Percentiles rank a stretch among this genome's conserved stretches.
Evolutionary conservation across 140 eudicot species (phyloP).

Genomic region (Stevia rebaudiana): DNA sequence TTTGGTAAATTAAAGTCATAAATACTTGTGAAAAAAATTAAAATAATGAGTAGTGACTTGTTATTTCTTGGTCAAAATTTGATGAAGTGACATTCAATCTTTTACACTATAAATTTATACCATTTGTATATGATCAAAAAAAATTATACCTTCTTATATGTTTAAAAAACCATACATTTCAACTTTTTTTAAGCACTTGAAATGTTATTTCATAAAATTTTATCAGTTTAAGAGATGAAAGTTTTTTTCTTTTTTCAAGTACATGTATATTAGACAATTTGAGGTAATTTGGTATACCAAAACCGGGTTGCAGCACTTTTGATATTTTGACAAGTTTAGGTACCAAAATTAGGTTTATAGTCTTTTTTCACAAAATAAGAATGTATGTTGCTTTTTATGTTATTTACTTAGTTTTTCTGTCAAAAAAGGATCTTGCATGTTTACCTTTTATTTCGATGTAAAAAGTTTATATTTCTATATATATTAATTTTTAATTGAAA

Average conservation of each 20-base stretch:
- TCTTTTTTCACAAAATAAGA: not conserved
- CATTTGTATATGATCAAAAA: too few species aligned
- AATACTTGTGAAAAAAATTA: not conserved
- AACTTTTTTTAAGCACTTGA: not conserved
- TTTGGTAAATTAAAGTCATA: too few species aligned
- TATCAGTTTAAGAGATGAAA: not conserved
- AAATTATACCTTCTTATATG: not conserved
- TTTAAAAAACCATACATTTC: too few species aligned
- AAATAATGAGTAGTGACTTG: not conserved
- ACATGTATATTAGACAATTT: not conserved
- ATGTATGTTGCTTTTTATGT: not conserved
- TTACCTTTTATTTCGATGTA: too few species aligned
- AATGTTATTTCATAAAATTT: not conserved
- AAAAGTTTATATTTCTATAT: too few species aligned
- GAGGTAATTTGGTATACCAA: too few species aligned
- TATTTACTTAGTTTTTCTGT: too few species aligned
- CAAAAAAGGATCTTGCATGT: too few species aligned
- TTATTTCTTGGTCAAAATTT: not conserved
- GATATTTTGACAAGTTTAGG: too few species aligned
- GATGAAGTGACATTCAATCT: not conserved
- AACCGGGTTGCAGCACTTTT: too few species aligned
- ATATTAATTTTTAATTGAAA: too few species aligned
- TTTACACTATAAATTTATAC: not conserved
- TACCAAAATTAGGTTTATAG: too few species aligned
- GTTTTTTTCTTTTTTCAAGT: not conserved